phyloP scores from a whole-genome alignment of 805 yeast species.

The Candida ficus region DNA sequence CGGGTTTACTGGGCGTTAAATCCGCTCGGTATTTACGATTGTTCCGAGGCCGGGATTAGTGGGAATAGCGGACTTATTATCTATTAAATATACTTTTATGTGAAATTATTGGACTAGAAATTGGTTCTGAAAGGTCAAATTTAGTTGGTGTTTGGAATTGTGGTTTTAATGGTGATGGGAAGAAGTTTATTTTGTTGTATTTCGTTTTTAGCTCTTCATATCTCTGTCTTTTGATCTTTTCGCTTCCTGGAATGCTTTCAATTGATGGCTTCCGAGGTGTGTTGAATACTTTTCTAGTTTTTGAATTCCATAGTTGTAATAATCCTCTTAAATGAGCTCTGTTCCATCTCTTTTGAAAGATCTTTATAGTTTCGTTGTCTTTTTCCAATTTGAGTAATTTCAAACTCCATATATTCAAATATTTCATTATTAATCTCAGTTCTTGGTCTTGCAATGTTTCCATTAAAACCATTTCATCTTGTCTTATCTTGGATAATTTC shows the following conservation, averaged over 20 bases:
- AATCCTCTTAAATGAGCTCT: constrained; percentile 34
- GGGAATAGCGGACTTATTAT: not conserved
- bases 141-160: not conserved
- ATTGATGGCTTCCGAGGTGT: constrained; percentile 16
- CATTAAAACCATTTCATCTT: constrained; percentile 15
- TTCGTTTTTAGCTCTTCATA: constrained; percentile 32
- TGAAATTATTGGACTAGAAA: constrained; percentile 11
- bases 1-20: no score
- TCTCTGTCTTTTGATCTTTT: constrained; percentile 28
- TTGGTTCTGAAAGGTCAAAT: no score
- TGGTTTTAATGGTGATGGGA: constrained; percentile 33
- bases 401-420: constrained; percentile 31
- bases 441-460: constrained; percentile 25
- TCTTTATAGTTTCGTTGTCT: constrained; percentile 29
- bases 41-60: no score
- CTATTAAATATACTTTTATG: constrained; percentile 1
- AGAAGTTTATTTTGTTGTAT: constrained; percentile 29
- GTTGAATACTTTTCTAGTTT: no score
- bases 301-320: constrained; percentile 32
- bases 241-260: constrained; percentile 31
- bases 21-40: no score
- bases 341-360: constrained; percentile 33
- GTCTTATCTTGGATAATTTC: constrained; percentile 11
- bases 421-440: constrained; percentile 19
- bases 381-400: constrained; percentile 28